phyloP scores from a whole-genome alignment of 2,329 filamentous ascomycete genomes.

The Lachnellula suecica region DNA sequence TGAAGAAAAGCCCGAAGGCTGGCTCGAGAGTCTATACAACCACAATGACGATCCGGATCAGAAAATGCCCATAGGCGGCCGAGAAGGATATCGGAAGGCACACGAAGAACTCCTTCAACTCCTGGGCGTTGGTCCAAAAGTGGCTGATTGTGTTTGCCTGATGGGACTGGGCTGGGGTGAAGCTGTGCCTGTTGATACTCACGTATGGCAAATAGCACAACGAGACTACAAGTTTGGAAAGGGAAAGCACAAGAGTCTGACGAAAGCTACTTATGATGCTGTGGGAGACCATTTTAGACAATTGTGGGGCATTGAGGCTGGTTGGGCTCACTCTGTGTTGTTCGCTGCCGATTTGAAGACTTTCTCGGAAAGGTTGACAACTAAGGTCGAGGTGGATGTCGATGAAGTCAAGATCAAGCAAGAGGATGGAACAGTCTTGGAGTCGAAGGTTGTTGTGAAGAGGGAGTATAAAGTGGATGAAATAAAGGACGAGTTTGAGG shows the following conservation, averaged over 20 bases:
- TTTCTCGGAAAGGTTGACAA: slow-evolving; percentile 64
- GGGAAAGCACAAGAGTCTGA: slow-evolving; percentile 80
- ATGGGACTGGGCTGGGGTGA: slow-evolving; percentile 98
- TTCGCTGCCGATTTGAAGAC: slow-evolving; percentile 90
- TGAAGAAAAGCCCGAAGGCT: slow-evolving; percentile 63
- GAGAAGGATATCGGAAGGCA: slow-evolving; percentile 67
- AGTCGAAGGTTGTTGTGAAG: slow-evolving; percentile 23
- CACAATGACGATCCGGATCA: slow-evolving; percentile 63
- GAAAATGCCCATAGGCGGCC: slow-evolving; percentile 48
- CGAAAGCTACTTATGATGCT: slow-evolving; percentile 83
- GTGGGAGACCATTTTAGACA: slow-evolving; percentile 86
- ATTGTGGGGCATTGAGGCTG: slow-evolving; percentile 90
- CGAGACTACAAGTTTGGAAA: slow-evolving; percentile 92
- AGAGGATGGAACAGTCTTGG: slow-evolving; percentile 23
- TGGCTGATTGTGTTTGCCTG: slow-evolving; percentile 92
- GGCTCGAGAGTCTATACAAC: slow-evolving; percentile 79
- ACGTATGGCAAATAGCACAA: slow-evolving; percentile 98
- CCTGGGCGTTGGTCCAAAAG: slow-evolving; percentile 92
- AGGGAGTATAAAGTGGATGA: slow-evolving; percentile 20
- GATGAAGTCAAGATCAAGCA: slow-evolving; percentile 37
- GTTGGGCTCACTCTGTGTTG: slow-evolving; percentile 96
- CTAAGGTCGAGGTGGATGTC: slow-evolving; percentile 47
- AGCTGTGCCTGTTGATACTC: slow-evolving; percentile 93
- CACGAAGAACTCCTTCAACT: slow-evolving; percentile 78
- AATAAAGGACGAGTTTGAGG: slow-evolving; percentile 20